phyloP scores from a whole-genome alignment of 106 monocot genomes.

The Triglochin maritima region DNA sequence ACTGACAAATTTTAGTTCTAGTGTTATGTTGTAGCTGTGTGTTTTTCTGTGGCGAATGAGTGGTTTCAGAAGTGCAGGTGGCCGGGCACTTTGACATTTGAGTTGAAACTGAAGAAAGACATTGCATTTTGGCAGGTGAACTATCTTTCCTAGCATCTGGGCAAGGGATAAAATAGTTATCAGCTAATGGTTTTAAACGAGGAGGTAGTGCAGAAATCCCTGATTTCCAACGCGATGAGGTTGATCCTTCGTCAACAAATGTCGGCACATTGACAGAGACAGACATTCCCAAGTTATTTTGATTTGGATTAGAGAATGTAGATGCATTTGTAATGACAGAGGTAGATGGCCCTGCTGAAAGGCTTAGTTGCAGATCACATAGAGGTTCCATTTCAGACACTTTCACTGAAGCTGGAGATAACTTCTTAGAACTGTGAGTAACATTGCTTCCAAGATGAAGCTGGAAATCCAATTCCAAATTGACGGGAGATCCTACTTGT shows the following conservation, averaged over 20 bases:
- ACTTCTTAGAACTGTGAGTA: slow-evolving; percentile 2
- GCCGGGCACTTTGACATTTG: slow-evolving; percentile 13
- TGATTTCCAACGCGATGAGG: slow-evolving; percentile 14
- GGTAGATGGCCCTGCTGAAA: slow-evolving; percentile 5
- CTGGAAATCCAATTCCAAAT: slow-evolving; percentile 34
- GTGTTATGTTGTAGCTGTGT: slow-evolving; percentile 15
- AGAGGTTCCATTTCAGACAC: background rate
- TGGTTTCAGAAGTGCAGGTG: slow-evolving; percentile 21
- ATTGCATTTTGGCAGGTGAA: background rate
- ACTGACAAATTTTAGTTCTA: slow-evolving; percentile 32
- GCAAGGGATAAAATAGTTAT: background rate
- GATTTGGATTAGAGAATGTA: slow-evolving; percentile 3
- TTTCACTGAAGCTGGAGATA: background rate
- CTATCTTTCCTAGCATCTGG: slow-evolving; percentile 1
- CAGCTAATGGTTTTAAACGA: background rate
- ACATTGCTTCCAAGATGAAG: slow-evolving; percentile 24
- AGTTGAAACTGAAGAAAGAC: slow-evolving; percentile 10
- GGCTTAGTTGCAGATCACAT: slow-evolving; percentile 11
- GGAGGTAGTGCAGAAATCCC: slow-evolving; percentile 6
- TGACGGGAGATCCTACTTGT: slow-evolving; percentile 38
- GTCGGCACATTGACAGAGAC: background rate
- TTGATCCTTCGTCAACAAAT: slow-evolving; percentile 13
- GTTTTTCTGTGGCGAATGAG: too few species aligned
- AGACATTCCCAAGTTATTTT: slow-evolving; percentile 4
- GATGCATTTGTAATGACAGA: slow-evolving; percentile 9